phyloP scores from a whole-genome alignment of 1,139 yeast genomes.

The Candida freyschussii region DNA sequence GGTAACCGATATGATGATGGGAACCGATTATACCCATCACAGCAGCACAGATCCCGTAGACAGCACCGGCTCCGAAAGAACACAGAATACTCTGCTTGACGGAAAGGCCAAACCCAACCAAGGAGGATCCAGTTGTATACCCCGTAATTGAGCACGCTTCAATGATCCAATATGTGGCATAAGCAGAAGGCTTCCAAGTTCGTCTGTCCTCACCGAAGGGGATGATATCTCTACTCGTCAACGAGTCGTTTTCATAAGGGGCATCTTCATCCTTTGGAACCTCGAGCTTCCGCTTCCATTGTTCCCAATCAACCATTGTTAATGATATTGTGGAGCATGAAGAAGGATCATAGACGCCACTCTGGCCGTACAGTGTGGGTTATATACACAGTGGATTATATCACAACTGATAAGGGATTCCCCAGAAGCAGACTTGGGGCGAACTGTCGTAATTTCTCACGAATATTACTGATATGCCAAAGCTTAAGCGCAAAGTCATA shows the following conservation, averaged over 20 bases:
- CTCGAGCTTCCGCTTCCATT: constrained; percentile 2
- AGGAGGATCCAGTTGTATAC: constrained; percentile 28
- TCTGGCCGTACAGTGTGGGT: not conserved
- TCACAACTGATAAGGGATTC: not conserved
- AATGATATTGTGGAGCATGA: constrained; percentile 1
- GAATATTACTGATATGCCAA: not conserved
- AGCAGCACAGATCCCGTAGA: constrained; percentile 18
- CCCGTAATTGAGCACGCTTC: constrained; percentile 26
- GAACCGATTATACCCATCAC: constrained; percentile 25
- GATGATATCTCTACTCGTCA: constrained; percentile 26
- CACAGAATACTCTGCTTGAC: constrained; percentile 29
- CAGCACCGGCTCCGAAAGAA: constrained; percentile 24
- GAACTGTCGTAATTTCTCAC: not conserved
- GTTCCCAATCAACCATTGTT: not conserved
- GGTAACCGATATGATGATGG: constrained; percentile 29
- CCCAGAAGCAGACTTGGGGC: no score
- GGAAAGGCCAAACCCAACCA: constrained; percentile 28
- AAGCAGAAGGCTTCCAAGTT: constrained; percentile 28
- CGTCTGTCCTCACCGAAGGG: constrained; percentile 27
- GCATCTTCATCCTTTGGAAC: constrained; percentile 12
- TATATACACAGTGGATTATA: not conserved
- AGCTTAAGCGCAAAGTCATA: constrained; percentile 2
- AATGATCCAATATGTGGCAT: constrained; percentile 28
- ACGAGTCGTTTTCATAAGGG: constrained; percentile 11
- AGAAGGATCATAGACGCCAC: constrained; percentile 1